A percentile compares a stretch with the other conserved stretches of the same genome.
Conservation (phyloP, 2,329 filamentous ascomycete species). For the Cryphonectria japonica region DNA sequence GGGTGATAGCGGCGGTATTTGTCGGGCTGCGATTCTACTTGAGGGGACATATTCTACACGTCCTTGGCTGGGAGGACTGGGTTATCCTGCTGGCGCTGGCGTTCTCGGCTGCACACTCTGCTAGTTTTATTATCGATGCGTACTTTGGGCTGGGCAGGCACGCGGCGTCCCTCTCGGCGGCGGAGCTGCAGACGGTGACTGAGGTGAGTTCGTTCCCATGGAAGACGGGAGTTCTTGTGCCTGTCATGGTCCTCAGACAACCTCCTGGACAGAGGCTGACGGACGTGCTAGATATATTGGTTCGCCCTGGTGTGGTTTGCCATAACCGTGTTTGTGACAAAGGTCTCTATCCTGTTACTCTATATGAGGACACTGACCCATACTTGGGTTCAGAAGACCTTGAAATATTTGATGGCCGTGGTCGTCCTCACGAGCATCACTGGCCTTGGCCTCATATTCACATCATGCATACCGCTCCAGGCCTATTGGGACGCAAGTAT, state of each 20-base stretch:
- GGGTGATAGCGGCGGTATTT: constrained; percentile 36
- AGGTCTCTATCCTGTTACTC: constrained; percentile 35
- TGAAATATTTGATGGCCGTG: constrained; percentile 28
- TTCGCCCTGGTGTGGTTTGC: constrained; percentile 33
- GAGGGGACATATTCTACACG: constrained; percentile 37
- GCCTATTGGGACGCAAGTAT: constrained; percentile 30
- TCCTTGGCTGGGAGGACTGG: constrained; percentile 41
- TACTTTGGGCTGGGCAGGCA: constrained; percentile 22
- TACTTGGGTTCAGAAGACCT: constrained; percentile 32
- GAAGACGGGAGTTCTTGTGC: background rate
- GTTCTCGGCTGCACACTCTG: constrained; percentile 24
- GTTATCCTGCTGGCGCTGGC: constrained; percentile 38
- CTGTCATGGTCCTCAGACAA: too few relatives aligned
- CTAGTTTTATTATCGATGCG: constrained; percentile 18
- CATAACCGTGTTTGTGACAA: constrained; percentile 32
- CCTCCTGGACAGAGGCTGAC: background rate
- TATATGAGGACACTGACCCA: constrained; percentile 35
- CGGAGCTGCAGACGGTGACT: background rate
- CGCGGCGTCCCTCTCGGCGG: background rate
- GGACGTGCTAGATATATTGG: constrained; percentile 24
- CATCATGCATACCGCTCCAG: constrained; percentile 33
- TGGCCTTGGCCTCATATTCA: constrained; percentile 29
- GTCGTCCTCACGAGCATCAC: constrained; percentile 30
- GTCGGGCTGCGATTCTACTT: constrained; percentile 39
- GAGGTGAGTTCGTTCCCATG: constrained; percentile 16